Evolutionary conservation across 306 rosid species (phyloP).

Genomic region (Crotalaria pallida): DNA sequence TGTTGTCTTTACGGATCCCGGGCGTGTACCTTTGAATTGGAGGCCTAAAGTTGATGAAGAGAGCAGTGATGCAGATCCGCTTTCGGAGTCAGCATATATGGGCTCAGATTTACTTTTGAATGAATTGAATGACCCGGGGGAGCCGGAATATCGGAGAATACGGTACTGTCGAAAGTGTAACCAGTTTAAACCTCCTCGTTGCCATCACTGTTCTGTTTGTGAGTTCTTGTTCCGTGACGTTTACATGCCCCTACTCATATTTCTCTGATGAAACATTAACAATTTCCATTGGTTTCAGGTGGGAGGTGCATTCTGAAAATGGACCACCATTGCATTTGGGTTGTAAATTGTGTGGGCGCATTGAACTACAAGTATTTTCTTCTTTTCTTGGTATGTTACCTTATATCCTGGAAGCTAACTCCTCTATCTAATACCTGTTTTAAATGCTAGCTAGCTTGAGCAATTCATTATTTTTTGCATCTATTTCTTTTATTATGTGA

Average conservation of each 20-base stretch:
- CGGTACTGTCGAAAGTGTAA: conserved; percentile 77
- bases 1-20: conserved; percentile 65
- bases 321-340: conserved; percentile 92
- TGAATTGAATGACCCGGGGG: conserved; percentile 19
- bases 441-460: not conserved
- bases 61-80: conserved; percentile 40
- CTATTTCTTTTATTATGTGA: not conserved
- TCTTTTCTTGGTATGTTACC: conserved; percentile 63
- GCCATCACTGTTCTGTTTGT: conserved; percentile 84
- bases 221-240: conserved; percentile 27
- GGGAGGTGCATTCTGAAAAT: conserved; percentile 74
- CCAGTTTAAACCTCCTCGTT: conserved; percentile 71
- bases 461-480: not conserved
- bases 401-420: not conserved
- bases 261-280: conserved; percentile 6
- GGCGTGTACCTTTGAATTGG: conserved; percentile 64
- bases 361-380: conserved; percentile 72
- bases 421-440: not conserved
- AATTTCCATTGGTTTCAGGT: conserved; percentile 38
- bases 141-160: conserved; percentile 28
- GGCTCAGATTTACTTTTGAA: conserved; percentile 13
- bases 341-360: conserved; percentile 79
- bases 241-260: not conserved
- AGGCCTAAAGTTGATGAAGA: conserved; percentile 53
- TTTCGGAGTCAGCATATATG: conserved; percentile 33